Conservation (phyloP, 108 stramenopile genomes). For the Nitzschia sp. region DNA sequence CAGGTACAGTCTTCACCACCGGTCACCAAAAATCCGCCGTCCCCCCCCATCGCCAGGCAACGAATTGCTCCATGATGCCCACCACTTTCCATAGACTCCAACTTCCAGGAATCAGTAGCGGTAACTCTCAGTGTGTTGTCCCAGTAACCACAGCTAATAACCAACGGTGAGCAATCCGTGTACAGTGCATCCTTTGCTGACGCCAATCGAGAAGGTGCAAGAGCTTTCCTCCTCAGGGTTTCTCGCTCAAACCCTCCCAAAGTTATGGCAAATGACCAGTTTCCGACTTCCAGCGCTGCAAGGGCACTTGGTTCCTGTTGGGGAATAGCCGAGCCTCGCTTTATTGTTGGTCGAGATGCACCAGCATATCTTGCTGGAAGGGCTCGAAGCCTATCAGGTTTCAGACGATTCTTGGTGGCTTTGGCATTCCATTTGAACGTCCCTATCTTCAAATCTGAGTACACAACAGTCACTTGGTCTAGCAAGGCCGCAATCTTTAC, state of each 20-base stretch:
- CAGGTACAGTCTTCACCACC: conserved; percentile 82
- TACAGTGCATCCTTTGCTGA: conserved; percentile 42
- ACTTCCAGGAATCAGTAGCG: conserved; percentile 52
- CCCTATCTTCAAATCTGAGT: conserved; percentile 71
- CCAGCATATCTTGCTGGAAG: conserved; percentile 45
- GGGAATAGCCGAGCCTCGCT: conserved; percentile 45
- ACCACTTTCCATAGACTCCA: conserved; percentile 52
- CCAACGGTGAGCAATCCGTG: conserved; percentile 49
- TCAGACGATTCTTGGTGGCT: conserved; percentile 38
- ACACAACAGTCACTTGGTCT: conserved; percentile 60
- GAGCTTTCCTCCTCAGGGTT: conserved; percentile 31
- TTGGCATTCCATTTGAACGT: conserved; percentile 61
- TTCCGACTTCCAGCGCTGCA: conserved; percentile 34
- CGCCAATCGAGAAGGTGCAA: conserved; percentile 20
- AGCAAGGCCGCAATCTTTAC: conserved; percentile 54
- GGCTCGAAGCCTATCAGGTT: conserved; percentile 51
- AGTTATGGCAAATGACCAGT: conserved; percentile 67
- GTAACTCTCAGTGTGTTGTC: conserved; percentile 75
- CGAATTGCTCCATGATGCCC: conserved; percentile 69
- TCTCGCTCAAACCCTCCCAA: conserved; percentile 56
- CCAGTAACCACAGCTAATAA: conserved; percentile 76
- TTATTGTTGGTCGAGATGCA: conserved; percentile 34
- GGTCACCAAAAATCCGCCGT: conserved; percentile 67
- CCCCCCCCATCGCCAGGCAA: conserved; percentile 58
- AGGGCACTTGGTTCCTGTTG: conserved; percentile 24